Base-by-base conservation (phyloP, 2,329 filamentous ascomycete species). In the Fusarium papillatum region DNA sequence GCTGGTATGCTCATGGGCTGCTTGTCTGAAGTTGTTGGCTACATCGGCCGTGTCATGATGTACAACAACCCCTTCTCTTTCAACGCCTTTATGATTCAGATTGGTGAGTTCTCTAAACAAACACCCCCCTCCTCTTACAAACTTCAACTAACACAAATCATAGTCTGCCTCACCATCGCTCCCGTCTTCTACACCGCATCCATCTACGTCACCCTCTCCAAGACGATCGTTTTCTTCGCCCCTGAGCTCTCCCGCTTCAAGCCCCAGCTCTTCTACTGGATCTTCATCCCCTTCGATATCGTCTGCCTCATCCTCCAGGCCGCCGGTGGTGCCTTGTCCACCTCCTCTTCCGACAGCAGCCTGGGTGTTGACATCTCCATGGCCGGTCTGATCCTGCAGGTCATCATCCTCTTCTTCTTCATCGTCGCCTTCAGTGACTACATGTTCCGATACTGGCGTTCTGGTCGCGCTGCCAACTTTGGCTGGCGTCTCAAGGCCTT, bases 31-130 rank as follows among this genome's bases (percentile, higher is more conserved):
- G 86, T 93, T 14, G 78, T 93, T 39, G 93, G 93, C 22, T 94
- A 94, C 73, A 82, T 84, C 2, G 93, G 91, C 4, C 87, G 93
- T 14, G 84, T 93, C 64, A 80, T 91, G 77, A 84, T 92, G 70
- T 87, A 88, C 73, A 72, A 87, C 55, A 89, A 93, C 76, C 90
- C 91, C 0, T 94, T 92, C 79, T 85, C 80, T 60, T 88, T 92
- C 79, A 79, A 80, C 16, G 90, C 87, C 10, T 94, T 94, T 80
- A 87, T 93, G 80, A 87, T 93, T n/a, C 90, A 94, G 80, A 93
- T 93, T 74, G 85, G 89, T 89, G 79, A 60, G 86, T 82, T 22
- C 59, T 10, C 26, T 13, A 14, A 17, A 14, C 29, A 19, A 31
- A 19, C 26, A 14, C 36, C 24, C 39, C 19, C n/a, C 19, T 10